phyloP scores from a whole-genome alignment of 2,329 filamentous ascomycete species.

The Exophiala bonariae region DNA sequence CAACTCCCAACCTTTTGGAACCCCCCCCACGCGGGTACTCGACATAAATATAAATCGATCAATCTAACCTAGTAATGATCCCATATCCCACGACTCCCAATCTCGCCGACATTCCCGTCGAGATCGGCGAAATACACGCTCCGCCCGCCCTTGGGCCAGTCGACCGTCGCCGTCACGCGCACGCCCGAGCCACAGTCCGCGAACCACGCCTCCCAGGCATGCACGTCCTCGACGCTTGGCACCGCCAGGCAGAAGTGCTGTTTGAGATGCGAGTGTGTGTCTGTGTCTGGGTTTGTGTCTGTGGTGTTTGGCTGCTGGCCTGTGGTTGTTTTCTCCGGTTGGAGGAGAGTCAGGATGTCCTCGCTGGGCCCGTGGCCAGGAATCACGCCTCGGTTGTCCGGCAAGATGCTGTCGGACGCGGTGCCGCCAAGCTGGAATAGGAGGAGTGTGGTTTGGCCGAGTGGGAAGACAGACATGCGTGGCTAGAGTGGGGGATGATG shows the following conservation, averaged over 20 bases:
- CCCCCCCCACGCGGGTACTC: too few species aligned
- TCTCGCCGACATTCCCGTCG: constrained; percentile 34
- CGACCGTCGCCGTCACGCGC: constrained; percentile 27
- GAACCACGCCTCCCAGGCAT: constrained; percentile 30
- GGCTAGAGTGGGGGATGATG: constrained; percentile 5
- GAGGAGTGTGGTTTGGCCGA: constrained; percentile 34
- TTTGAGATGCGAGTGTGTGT: constrained; percentile 16
- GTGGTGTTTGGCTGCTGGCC: too few species aligned
- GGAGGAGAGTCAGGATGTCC: constrained; percentile 15
- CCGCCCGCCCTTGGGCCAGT: constrained; percentile 32
- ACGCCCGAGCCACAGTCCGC: constrained; percentile 28
- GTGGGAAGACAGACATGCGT: constrained; percentile 29
- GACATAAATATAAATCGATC: too few species aligned
- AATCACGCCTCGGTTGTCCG: constrained; percentile 17
- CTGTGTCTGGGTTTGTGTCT: neutral
- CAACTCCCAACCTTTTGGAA: too few species aligned
- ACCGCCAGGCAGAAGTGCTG: constrained; percentile 34
- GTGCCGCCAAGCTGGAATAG: constrained; percentile 27
- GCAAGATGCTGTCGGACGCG: constrained; percentile 10
- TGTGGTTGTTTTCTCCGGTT: too few species aligned
- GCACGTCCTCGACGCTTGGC: constrained; percentile 26
- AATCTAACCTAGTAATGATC: constrained; percentile 26
- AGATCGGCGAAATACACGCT: constrained; percentile 35
- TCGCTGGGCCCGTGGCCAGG: constrained; percentile 21
- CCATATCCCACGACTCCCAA: constrained; percentile 34